A percentile compares a stretch with the other conserved stretches of the same genome.
Conservation (phyloP, 2,329 filamentous ascomycete genomes). For the Scleromitrula shiraiana region DNA sequence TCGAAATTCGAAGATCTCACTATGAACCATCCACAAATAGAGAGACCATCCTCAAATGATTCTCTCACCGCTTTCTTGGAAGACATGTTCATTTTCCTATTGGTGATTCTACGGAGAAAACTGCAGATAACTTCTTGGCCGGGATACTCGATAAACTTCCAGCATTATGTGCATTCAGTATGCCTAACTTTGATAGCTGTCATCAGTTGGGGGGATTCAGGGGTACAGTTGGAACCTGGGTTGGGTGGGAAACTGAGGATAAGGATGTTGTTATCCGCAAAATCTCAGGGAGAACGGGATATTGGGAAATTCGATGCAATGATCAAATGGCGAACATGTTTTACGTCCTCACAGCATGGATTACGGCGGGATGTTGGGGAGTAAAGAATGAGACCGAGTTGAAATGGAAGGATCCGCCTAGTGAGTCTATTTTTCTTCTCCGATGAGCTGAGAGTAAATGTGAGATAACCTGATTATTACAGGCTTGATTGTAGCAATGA, state of each 20-base stretch:
- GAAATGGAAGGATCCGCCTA: not conserved
- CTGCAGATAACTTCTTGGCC: conserved; percentile 60
- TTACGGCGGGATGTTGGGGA: conserved; percentile 1
- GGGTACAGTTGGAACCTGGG: conserved; percentile 5
- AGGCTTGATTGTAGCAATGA: not conserved
- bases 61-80: no score
- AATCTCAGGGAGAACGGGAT: conserved; percentile 4
- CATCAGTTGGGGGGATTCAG: not conserved
- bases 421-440: not conserved
- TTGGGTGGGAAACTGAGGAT: conserved; percentile 6
- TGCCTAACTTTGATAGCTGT: conserved; percentile 12
- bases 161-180: conserved; percentile 54
- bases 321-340: conserved; percentile 8
- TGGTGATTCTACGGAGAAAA: conserved; percentile 32
- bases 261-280: conserved; percentile 1
- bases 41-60: no score
- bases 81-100: not conserved
- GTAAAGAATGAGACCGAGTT: not conserved
- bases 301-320: conserved; percentile 2
- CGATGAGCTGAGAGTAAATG: not conserved
- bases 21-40: no score
- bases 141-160: conserved; percentile 59
- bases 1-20: no score
- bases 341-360: conserved; percentile 1
- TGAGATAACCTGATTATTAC: not conserved